phyloP scores from a whole-genome alignment of 495 filamentous ascomycete genomes.

The Stereocaulon alpinum region DNA sequence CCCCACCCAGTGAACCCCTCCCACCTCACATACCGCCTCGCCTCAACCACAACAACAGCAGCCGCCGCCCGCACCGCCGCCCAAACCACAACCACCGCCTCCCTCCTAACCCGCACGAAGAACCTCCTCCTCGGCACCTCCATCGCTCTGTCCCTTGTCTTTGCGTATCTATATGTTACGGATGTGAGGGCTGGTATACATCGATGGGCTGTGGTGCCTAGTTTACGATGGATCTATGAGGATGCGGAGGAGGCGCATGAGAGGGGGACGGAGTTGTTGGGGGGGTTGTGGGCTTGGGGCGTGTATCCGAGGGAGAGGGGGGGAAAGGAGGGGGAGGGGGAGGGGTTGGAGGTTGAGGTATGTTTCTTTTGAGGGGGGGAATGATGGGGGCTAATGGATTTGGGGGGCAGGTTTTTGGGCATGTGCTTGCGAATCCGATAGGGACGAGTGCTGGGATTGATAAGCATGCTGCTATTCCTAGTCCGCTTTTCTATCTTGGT shows the following conservation, averaged over 20 bases:
- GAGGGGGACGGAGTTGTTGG: slow-evolving; percentile 54
- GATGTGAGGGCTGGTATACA: slow-evolving; percentile 85
- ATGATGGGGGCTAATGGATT: neutral
- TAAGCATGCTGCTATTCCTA: slow-evolving; percentile 82
- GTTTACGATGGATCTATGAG: slow-evolving; percentile 57
- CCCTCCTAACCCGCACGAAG: neutral
- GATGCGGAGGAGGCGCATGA: slow-evolving; percentile 93
- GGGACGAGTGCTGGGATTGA: slow-evolving; percentile 90
- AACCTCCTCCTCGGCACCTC: slow-evolving; percentile 38
- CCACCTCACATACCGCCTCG: neutral
- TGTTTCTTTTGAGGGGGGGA: neutral
- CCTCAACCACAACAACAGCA: neutral
- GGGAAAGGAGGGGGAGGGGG: slow-evolving; percentile 37
- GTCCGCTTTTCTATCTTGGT: slow-evolving; percentile 70
- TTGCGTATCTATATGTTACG: slow-evolving; percentile 68
- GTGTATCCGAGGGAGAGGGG: slow-evolving; percentile 67
- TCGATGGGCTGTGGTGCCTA: slow-evolving; percentile 64
- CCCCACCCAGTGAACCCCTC: neutral
- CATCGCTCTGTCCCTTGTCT: slow-evolving; percentile 38
- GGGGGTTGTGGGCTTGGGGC: slow-evolving; percentile 42
- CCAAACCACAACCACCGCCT: neutral
- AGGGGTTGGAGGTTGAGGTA: slow-evolving; percentile 41
- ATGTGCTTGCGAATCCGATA: slow-evolving; percentile 69
- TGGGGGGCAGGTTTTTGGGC: slow-evolving; percentile 51
- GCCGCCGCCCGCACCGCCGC: neutral